These are phyloP conservation scores for Metarhizium humberi DNA, from an alignment of 2,329 filamentous ascomycete species.

Conservation along the genomic window DNA sequence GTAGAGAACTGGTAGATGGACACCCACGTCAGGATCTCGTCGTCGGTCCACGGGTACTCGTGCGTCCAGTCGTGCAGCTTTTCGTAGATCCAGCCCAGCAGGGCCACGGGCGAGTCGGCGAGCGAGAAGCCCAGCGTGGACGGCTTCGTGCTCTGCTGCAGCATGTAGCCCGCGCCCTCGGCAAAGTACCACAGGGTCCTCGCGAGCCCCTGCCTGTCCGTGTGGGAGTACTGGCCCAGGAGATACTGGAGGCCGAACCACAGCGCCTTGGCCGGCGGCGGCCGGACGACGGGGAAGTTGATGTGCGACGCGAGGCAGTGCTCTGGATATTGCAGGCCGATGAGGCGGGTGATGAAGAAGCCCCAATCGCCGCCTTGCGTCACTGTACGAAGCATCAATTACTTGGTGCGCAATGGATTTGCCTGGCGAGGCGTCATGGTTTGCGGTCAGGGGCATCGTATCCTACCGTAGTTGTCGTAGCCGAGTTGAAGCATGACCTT, in stretches of 20 bases:
- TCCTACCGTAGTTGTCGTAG: slow-evolving; percentile 30
- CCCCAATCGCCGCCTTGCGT: slow-evolving; percentile 67
- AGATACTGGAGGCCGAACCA: slow-evolving; percentile 45
- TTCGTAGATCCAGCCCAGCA: slow-evolving; percentile 74
- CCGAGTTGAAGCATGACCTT: slow-evolving; percentile 61
- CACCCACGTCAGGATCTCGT: slow-evolving; percentile 69
- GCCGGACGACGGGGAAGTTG: slow-evolving; percentile 38
- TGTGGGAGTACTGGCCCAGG: slow-evolving; percentile 36
- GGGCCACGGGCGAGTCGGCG: slow-evolving; percentile 54
- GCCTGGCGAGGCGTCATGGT: neutral
- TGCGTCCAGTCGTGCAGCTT: slow-evolving; percentile 74
- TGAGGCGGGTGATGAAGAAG: slow-evolving; percentile 51
- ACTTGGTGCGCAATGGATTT: slow-evolving; percentile 26
- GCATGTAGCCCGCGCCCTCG: slow-evolving; percentile 34
- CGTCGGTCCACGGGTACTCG: slow-evolving; percentile 61
- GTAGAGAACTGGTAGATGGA: slow-evolving; percentile 62
- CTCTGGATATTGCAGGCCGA: slow-evolving; percentile 49
- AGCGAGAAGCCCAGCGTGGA: slow-evolving; percentile 64
- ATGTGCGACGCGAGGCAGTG: slow-evolving; percentile 47
- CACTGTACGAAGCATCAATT: slow-evolving; percentile 23
- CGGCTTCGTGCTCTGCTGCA: slow-evolving; percentile 51
- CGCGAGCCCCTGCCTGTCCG: slow-evolving; percentile 30
- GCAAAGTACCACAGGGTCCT: slow-evolving; percentile 47
- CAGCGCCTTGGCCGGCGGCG: slow-evolving; percentile 43
- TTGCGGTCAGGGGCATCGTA: too few relatives aligned